phyloP scores from a whole-genome alignment of 2,329 filamentous ascomycete species.

The Aspergillus piperis region DNA sequence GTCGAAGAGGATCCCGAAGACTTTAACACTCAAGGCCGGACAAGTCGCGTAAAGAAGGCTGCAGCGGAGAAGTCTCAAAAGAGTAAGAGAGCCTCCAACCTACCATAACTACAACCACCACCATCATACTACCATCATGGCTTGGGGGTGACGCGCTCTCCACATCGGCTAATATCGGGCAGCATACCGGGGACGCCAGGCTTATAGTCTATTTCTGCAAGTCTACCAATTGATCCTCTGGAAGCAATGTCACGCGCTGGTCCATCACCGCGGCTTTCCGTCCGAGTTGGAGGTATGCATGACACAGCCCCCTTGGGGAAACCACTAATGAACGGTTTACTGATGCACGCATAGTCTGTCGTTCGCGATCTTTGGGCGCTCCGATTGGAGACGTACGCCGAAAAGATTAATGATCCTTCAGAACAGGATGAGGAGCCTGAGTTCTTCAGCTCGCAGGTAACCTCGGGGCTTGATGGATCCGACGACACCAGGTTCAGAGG shows the following conservation, averaged over 20 bases:
- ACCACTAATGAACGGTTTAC: conserved; percentile 8
- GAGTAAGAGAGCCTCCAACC: conserved; percentile 36
- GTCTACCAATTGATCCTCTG: conserved; percentile 81
- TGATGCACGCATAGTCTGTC: conserved; percentile 48
- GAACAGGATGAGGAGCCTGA: conserved; percentile 46
- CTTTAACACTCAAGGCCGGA: conserved; percentile 64
- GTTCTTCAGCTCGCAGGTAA: conserved; percentile 62
- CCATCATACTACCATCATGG: background rate
- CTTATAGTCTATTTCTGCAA: conserved; percentile 77
- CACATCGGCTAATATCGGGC: conserved; percentile 8
- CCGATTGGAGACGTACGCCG: conserved; percentile 61
- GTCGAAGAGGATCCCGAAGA: conserved; percentile 66
- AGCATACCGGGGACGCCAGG: conserved; percentile 64
- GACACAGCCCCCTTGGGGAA: background rate
- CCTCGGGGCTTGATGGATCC: conserved; percentile 44
- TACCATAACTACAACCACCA: background rate
- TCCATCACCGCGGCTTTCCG: conserved; percentile 66
- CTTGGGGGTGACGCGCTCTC: too few species aligned
- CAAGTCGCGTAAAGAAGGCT: conserved; percentile 57
- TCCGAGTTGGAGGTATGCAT: conserved; percentile 67
- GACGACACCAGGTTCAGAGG: conserved; percentile 36
- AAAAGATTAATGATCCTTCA: conserved; percentile 43
- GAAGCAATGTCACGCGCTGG: conserved; percentile 75
- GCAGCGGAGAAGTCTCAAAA: conserved; percentile 54
- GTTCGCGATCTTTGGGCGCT: conserved; percentile 85